phyloP scores from a whole-genome alignment of 2,329 filamentous ascomycete species.

The Penicillium freii region DNA sequence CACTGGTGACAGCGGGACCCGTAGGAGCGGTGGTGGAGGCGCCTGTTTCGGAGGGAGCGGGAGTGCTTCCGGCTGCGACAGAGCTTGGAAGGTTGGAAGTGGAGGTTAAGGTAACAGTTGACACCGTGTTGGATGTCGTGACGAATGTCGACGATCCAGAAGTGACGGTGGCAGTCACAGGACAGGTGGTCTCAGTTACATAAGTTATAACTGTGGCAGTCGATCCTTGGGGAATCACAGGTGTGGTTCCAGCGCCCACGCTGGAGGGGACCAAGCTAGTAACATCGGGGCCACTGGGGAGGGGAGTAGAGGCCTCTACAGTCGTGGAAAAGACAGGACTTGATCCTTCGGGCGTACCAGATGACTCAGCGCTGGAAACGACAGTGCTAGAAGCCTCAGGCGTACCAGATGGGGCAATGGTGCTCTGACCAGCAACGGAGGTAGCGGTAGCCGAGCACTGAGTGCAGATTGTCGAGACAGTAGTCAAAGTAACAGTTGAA shows the following conservation, averaged over 20 bases:
- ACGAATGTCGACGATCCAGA: conserved; percentile 52
- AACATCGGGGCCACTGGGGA: neutral
- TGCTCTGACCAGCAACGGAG: conserved; percentile 8
- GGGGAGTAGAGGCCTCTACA: neutral
- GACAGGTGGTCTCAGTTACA: conserved; percentile 33
- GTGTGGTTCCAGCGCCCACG: neutral
- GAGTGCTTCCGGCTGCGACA: conserved; percentile 3
- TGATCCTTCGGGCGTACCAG: neutral
- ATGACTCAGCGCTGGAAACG: neutral
- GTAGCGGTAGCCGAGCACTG: conserved; percentile 16
- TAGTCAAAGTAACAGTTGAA: conserved; percentile 47
- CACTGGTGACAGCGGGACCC: conserved; percentile 7
- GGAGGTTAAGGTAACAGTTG: conserved; percentile 39
- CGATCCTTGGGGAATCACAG: conserved; percentile 12
- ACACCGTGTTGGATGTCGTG: conserved; percentile 57
- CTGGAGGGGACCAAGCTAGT: neutral
- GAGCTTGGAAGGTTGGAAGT: conserved; percentile 4
- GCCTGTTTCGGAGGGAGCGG: conserved; percentile 25
- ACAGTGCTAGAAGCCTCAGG: neutral
- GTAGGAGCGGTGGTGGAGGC: conserved; percentile 35
- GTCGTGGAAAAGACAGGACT: neutral
- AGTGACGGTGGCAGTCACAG: conserved; percentile 37
- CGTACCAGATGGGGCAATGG: neutral
- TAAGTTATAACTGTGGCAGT: conserved; percentile 31
- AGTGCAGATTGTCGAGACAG: conserved; percentile 29